Evolutionary conservation across 805 yeast species (phyloP).

Genomic region (Blastobotrys americana): DNA sequence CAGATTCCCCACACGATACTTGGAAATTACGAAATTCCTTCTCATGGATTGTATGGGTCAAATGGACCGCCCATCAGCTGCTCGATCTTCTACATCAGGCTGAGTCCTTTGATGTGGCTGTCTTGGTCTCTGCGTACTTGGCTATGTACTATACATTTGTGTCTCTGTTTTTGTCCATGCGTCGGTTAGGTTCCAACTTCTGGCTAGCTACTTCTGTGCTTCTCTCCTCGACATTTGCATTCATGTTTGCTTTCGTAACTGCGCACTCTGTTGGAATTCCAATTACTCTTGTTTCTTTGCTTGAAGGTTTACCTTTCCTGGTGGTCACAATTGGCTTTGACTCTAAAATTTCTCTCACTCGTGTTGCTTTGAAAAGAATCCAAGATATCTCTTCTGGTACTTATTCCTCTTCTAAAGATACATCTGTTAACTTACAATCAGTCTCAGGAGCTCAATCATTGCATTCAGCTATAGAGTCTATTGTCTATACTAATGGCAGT

Average conservation of each 20-base stretch:
- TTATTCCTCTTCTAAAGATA: neutral
- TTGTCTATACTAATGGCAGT: slow-evolving; percentile 34
- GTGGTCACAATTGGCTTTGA: slow-evolving; percentile 90
- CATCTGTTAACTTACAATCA: neutral
- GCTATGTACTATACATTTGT: slow-evolving; percentile 84
- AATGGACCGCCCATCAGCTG: slow-evolving; percentile 29
- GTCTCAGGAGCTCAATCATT: slow-evolving; percentile 28
- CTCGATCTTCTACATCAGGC: slow-evolving; percentile 46
- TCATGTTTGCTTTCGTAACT: slow-evolving; percentile 66
- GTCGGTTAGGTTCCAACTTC: slow-evolving; percentile 68
- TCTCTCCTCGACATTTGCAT: slow-evolving; percentile 73
- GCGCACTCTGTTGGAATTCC: slow-evolving; percentile 49
- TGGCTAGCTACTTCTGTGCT: slow-evolving; percentile 82
- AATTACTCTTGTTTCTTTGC: slow-evolving; percentile 64
- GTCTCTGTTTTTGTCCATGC: slow-evolving; percentile 70
- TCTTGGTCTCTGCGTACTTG: slow-evolving; percentile 70
- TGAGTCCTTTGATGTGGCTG: slow-evolving; percentile 75
- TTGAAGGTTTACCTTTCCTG: slow-evolving; percentile 90
- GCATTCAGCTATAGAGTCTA: slow-evolving; percentile 35
- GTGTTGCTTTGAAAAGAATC: slow-evolving; percentile 31
- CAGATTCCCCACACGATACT: slow-evolving; percentile 11
- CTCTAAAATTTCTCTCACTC: slow-evolving; percentile 67
- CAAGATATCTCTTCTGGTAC: slow-evolving; percentile 19
- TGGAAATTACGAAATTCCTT: slow-evolving; percentile 26
- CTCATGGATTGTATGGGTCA: slow-evolving; percentile 32